Evolutionary conservation across 2,329 filamentous ascomycete genomes (phyloP), one percentile per base, ranked within the genome.

Genomic region (Nigrospora osmanthi): DNA sequence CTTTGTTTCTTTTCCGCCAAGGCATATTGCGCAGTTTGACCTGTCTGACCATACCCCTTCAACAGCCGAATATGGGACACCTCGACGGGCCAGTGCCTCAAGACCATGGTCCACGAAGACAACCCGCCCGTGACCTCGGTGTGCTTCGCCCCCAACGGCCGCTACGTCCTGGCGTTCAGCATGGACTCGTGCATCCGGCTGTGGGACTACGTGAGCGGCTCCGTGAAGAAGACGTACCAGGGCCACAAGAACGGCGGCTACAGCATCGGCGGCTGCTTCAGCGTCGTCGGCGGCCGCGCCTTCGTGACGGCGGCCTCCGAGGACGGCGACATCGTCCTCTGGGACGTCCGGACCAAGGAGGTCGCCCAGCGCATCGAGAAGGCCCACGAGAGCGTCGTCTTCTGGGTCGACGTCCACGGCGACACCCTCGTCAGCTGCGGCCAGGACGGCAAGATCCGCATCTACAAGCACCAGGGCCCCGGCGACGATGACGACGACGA

Each of bases 161-260:
- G 87, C 51, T 96, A 87, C 60, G 85, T 98, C 44, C 77, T 97
- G 3, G 91, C 93, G 12, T 95, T 87, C 65, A 95, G 88, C 51
- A 76, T 96, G 52, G 93, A 98, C 69, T 87, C 83, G 49, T 91
- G 87, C 60, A 78, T 98, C 39, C 82, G 93, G 2, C 71, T 98
- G 17, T 98, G 93, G 93, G 87, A 96, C 63, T 98, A 97, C 61
- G 85, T 95, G 10, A 81, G 89, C 34, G 91, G 91, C 9, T 81
- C 83, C 28, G 93, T 93, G 54, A 85, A 95, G 58, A 98, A 98
- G 73, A 98, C 93, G 13, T 98, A 97, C 65, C 89, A 96, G 62
- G 93, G 93, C 0, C 93, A 97, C 58, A 69, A 72, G 44, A 98
- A 98, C 62, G 75, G 80, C 44, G 83, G 83, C 49, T 97, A 86